Base-by-base conservation (phyloP, 169 alveolate species). In the Eimeria necatrix region DNA sequence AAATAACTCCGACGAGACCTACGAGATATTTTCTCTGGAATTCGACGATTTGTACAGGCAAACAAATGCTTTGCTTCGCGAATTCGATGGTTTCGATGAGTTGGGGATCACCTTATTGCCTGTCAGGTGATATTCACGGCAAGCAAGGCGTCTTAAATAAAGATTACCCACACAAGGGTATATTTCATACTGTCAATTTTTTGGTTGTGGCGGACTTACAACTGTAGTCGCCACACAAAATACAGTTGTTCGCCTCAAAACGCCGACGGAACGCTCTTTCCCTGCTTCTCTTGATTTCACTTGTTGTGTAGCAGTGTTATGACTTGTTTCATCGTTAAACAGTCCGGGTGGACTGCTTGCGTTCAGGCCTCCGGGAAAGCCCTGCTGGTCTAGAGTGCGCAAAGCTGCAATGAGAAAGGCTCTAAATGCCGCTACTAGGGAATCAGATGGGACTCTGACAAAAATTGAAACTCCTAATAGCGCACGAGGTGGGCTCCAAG, bases 1-100 rank as follows among this genome's bases (percentile, higher is more conserved):
- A 71, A 98, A 98, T 94, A 98, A 99, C 64, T 97, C 98, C 95
- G 98, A 97, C 52, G 95, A 97, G 32, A 97, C 99, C 53, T 98
- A 98, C 85, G 99, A 97, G 96, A 98, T 98, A 2, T 98, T 96
- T 95, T 96, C 98, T 26, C 93, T 97, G 46, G 99, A 98, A 73
- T 98, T 98, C 95, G 99, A 98, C 96, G 95, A 96, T 85, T 94
- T 95, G 95, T 97, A 96, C 94, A 71, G 95, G 56, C 98, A 96
- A 49, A 99, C 98, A 93, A 99, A 98, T 96, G 98, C 97, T 64
- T 96, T 98, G 73, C 96, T 98, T 60, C 95, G 97, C 41, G 95
- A 96, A 46, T 97, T 95, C 84, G 98, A 97, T 46, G 96, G 95
- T 51, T 97, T 97, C 89, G 97, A 96, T 24, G 96, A 85, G 10